A percentile compares a stretch with the other conserved stretches of the same genome.
phyloP scores from a whole-genome alignment of 441 rosid species.

The Adansonia gregorii region DNA sequence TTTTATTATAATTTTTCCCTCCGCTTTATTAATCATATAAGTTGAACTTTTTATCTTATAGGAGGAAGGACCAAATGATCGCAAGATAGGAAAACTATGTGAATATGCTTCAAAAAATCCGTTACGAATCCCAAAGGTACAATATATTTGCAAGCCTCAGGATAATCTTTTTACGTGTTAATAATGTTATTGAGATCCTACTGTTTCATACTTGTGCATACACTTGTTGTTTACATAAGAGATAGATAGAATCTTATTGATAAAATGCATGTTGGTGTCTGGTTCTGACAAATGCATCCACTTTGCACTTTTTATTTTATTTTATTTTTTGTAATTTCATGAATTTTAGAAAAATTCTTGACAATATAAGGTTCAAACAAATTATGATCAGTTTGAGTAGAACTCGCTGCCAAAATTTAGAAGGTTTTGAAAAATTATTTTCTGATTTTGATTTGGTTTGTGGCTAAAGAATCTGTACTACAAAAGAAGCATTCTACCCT shows the following conservation, averaged over 20 bases:
- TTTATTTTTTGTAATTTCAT: not conserved
- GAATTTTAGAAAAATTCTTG: not conserved
- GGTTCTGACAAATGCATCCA: not conserved
- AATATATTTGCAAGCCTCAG: slow-evolving; percentile 21
- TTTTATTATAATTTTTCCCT: slow-evolving; percentile 6
- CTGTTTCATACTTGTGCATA: not conserved
- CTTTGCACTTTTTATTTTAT: not conserved
- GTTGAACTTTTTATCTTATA: slow-evolving; percentile 36
- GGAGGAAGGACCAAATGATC: slow-evolving; percentile 92
- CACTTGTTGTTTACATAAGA: slow-evolving; percentile 10
- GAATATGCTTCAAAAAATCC: slow-evolving; percentile 93
- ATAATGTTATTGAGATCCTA: slow-evolving; percentile 7
- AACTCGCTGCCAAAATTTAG: not conserved
- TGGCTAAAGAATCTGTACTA: not conserved
- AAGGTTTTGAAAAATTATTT: not conserved
- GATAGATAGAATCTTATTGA: not conserved
- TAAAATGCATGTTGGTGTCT: not conserved
- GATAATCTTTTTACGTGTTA: slow-evolving; percentile 11
- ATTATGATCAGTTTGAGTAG: not conserved
- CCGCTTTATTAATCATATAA: slow-evolving; percentile 15
- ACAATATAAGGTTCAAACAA: not conserved
- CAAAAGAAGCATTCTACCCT: not conserved
- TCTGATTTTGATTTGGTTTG: not conserved
- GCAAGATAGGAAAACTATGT: slow-evolving; percentile 88
- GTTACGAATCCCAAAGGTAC: slow-evolving; percentile 91